Evolutionary conservation across 108 stramenopile species (phyloP).

Genomic region (Nitzschia sp.): DNA sequence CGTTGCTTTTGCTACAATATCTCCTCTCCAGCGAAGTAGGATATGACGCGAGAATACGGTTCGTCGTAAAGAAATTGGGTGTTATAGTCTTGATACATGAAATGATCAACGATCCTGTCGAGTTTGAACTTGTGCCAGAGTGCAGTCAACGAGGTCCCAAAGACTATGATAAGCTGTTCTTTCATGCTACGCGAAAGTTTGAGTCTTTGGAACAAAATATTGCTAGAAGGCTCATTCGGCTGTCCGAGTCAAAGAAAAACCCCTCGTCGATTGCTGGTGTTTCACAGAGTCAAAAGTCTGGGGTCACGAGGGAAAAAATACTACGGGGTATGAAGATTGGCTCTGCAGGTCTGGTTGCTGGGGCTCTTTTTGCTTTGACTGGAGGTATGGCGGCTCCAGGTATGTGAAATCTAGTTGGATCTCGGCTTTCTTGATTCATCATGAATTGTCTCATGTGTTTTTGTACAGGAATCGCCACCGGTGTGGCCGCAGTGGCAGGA

Average conservation of each 20-base stretch:
- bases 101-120: slow-evolving; percentile 47
- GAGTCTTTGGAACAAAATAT: slow-evolving; percentile 78
- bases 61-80: slow-evolving; percentile 74
- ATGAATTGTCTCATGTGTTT: background rate
- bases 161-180: background rate
- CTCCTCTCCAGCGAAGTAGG: slow-evolving; percentile 60
- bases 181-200: slow-evolving; percentile 74
- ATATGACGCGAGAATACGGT: slow-evolving; percentile 80
- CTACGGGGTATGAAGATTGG: slow-evolving; percentile 76
- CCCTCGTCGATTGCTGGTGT: background rate
- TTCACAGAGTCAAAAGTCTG: slow-evolving; percentile 8
- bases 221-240: slow-evolving; percentile 60
- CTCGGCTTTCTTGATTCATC: background rate
- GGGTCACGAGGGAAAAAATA: slow-evolving; percentile 54
- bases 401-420: background rate
- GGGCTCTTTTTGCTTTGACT: slow-evolving; percentile 69
- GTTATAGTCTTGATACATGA: slow-evolving; percentile 74
- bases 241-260: slow-evolving; percentile 37
- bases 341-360: slow-evolving; percentile 65
- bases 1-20: slow-evolving; percentile 71
- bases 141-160: background rate
- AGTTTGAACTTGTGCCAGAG: slow-evolving; percentile 13
- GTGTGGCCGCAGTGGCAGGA: slow-evolving; percentile 68
- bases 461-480: slow-evolving; percentile 59
- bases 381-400: slow-evolving; percentile 78